phyloP scores from a whole-genome alignment of 495 filamentous ascomycete species.

The Achaetomiella virescens region DNA sequence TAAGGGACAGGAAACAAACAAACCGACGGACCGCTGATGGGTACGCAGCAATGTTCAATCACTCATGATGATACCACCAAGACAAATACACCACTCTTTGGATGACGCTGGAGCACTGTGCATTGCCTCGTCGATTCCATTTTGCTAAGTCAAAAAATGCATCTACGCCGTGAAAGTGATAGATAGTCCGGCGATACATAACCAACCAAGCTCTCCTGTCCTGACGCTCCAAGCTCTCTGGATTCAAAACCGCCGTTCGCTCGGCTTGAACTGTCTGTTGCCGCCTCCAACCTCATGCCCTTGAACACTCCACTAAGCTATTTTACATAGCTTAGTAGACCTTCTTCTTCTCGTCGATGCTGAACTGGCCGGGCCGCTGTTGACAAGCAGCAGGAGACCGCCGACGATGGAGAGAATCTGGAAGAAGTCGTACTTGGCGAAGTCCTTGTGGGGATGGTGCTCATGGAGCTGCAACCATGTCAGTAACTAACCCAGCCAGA shows the following conservation, averaged over 20 bases:
- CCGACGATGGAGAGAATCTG: slow-evolving; percentile 98
- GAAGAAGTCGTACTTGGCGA: slow-evolving; percentile 99
- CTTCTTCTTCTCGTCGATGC: slow-evolving; percentile 99
- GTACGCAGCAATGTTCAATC: too few species aligned
- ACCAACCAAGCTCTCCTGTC: background rate
- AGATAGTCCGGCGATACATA: background rate
- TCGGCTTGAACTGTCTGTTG: background rate
- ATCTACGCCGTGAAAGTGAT: slow-evolving; percentile 6
- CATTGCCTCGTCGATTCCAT: background rate
- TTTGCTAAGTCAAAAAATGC: background rate
- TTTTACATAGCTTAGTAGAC: slow-evolving; percentile 63
- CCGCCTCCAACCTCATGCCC: background rate
- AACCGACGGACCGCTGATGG: too few species aligned
- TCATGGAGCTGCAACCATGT: slow-evolving; percentile 69
- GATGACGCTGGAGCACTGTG: background rate
- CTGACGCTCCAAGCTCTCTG: background rate
- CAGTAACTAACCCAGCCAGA: slow-evolving; percentile 6
- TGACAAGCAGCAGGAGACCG: slow-evolving; percentile 88
- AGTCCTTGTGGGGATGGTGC: slow-evolving; percentile 98
- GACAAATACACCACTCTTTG: background rate
- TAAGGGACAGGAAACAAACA: too few species aligned
- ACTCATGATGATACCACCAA: background rate
- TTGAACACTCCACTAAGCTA: background rate
- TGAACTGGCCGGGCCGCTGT: slow-evolving; percentile 96
- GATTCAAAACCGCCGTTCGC: background rate